Base-by-base conservation (phyloP, 2,329 filamentous ascomycete species). In the Colletotrichum magnum region DNA sequence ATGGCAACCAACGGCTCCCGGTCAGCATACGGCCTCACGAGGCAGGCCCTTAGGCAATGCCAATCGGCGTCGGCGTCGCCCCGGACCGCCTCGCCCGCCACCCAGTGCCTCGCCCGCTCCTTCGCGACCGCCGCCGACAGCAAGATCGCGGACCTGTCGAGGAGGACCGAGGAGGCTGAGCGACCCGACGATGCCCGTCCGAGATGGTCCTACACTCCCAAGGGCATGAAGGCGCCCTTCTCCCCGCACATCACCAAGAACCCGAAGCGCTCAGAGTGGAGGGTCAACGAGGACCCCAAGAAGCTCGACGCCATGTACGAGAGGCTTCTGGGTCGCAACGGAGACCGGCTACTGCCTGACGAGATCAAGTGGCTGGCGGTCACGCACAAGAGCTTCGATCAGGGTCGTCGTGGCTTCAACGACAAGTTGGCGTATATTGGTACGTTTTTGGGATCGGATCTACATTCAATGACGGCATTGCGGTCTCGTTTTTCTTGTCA, bases 311-410 rank as follows among this genome's bases (percentile, higher is more conserved):
- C 88, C 57, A 92, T 94, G 80, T 97, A 98, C 80, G 86, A 88
- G 73, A 86, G 86, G 61, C 88, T 98, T 74, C 83, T 98, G 64
- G 95, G 95, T 6, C 85, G 85, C 54, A 90, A 88, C 53, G 93
- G 93, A 66, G 89, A 93, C 73, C 88, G 87, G 74, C 79, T 96
- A 79, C 85, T 99, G 67, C 91, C 92, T 2, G 95, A 98, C 16
- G 95, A 99, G 83, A 86, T 96, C 71, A 98, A 98, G 84, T 99
- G 96, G 96, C 85, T 98, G 76, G 95, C 95, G 36, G 89, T 99
- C 64, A 99, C 96, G 73, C 96, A 98, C 81, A 98, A 98, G 88
- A 98, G 94, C 82, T 98, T 97, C 77, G 95, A 99, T 79, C 94
- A 98, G 78, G 96, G 95, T 60, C 87, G 94, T 77, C 91, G 95